Base-by-base conservation (phyloP, 345 rosid species). In the Salix caprea region DNA sequence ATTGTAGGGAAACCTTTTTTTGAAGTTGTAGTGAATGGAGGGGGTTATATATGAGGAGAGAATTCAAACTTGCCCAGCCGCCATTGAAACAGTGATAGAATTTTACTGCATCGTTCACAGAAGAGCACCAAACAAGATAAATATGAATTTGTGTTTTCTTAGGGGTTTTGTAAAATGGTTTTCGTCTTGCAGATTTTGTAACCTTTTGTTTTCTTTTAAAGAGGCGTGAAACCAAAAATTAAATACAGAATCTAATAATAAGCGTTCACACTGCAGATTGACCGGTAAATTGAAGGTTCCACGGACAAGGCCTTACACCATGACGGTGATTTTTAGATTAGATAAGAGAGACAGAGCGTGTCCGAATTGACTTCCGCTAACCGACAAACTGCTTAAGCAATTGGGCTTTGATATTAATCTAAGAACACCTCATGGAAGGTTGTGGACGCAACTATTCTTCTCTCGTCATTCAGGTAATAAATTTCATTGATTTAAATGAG, bases 41-140 rank as follows among this genome's bases (percentile, higher is more conserved):
- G 34, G 36, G 42, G 5, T 21, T 69, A 60, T 69, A 74, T 46
- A 73, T 2, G 44, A 19, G 72, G 6, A 52, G 69, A 50, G 39
- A 71, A 71, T 67, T 75, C 67, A 75, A 71, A 78, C 6, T 66
- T 78, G 40, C 16, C n/a, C 78, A 39, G 85, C 85, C 85, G 74
- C 70, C 85, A 37, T 61, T 32, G 18, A 69, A 15, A 75, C 32
- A 65, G 84, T 73, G 40, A 5, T 18, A 26, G 30, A 26, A 56
- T 68, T 75, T 42, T 69, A n/a, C 42, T 30, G 56, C 52, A 23
- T 11, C 58, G 12, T 26, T 16, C 62, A 13, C n/a, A 10, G 70
- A 64, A n/a, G 28, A 7, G 18, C 46, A 16, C 62, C 34, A 5
- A 23, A 18, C 61, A 21, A 26, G 67, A 73, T 61, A 26, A 61